These are phyloP conservation scores for Botryotinia calthae DNA, from an alignment of 2,329 filamentous ascomycete genomes.

Conservation along the genomic window DNA sequence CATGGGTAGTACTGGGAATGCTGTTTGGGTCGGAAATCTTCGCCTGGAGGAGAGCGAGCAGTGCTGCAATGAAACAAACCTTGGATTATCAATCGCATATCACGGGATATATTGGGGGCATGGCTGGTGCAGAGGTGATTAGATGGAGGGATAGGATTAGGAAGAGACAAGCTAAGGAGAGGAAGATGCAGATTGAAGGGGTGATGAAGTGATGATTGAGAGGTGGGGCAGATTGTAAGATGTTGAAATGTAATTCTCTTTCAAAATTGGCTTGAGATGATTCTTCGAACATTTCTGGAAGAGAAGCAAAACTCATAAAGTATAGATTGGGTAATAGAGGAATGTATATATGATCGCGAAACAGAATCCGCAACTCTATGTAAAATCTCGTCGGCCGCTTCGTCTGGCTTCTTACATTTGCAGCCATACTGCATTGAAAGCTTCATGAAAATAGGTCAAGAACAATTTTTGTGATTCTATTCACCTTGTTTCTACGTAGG, in stretches of 20 bases:
- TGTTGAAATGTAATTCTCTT: background rate
- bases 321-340: background rate
- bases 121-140: conserved; percentile 32
- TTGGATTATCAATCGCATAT: conserved; percentile 43
- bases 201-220: conserved; percentile 10
- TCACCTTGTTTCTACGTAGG: too few species aligned
- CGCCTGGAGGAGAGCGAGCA: conserved; percentile 41
- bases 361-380: background rate
- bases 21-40: conserved; percentile 50
- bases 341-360: background rate
- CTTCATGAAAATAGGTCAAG: too few species aligned
- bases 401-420: too few species aligned
- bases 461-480: too few species aligned
- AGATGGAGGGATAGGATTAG: conserved; percentile 29
- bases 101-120: conserved; percentile 39
- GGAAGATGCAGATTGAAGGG: conserved; percentile 28
- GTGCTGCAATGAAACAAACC: conserved; percentile 17
- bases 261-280: background rate
- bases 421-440: too few species aligned
- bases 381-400: too few species aligned
- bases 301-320: background rate
- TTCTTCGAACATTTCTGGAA: background rate
- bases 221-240: background rate
- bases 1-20: conserved; percentile 52
- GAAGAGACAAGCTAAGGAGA: conserved; percentile 29